These are phyloP conservation scores for barley (Hordeum vulgare) DNA, from an alignment of 176 grass and related monocot species.

Conservation along the genomic window MorexV3_pseudomolecules_assembly NC_058524.1:172306792-172307291, in stretches of 20 bases:
- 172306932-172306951: neutral
- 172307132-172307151: constrained; percentile 37
- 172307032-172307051: neutral
- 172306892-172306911: no score
- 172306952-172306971: constrained; percentile 9
- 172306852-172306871: neutral
- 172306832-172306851: neutral
- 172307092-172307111: constrained; percentile 22
- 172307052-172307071: neutral
- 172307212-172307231: constrained; percentile 33
- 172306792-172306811: no score
- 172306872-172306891: neutral
- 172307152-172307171: constrained; percentile 30
- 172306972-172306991: constrained; percentile 7
- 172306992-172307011: constrained; percentile 21
- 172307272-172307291: neutral
- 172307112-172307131: constrained; percentile 25
- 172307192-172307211: constrained; percentile 13
- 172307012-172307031: constrained; percentile 15
- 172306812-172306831: neutral
- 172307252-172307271: neutral
- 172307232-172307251: neutral
- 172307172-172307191: neutral
- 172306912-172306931: neutral
- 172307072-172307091: neutral